Evolutionary conservation across 2,329 filamentous ascomycete species (phyloP), one percentile per base, ranked within the genome.

Genomic region (Endocalyx cinctus): DNA sequence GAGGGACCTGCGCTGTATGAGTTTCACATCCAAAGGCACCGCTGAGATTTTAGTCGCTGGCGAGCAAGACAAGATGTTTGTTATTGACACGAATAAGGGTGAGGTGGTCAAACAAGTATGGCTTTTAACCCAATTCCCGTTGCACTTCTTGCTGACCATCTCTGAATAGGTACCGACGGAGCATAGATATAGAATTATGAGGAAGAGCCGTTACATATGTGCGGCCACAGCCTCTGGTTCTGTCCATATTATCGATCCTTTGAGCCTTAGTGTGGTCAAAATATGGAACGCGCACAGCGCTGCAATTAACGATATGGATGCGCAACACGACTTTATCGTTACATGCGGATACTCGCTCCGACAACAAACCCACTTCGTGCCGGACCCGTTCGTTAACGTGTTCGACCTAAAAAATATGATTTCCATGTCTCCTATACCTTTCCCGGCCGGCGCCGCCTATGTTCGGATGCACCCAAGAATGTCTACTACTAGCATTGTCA

Each of bases 381-480:
- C 94, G 20, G 92, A 98, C 54, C 87, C 88, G 0, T 81, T 97
- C 38, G 87, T 95, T 38, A 94, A 96, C 48, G 88, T 97, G 20
- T 97, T 94, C 54, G 90, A 97, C 54, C 72, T 98, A 29, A 95
- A 95, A 63, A 92, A 87, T 28, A 76, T 96, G 66, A 76, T 79
- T 13, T 87, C 88, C 15, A 77, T 96, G 55, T 84, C 87, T 5
- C 92, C 92, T 0, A 90, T 98, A 26, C 87, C 92, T 1, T 98
- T 84, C 47, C 90, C 92, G 37, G 84, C 88, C 3, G 88, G 92
- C 8, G 92, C 90, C 23, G 90, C 92, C 22, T 94, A 88, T 64
- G 89, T 96, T 26, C 82, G 92, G 38, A 92, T 98, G 84, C 92
- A 98, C 58, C 92, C 94, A 2, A 83, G 88, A 50, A 85, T 98